A percentile compares a stretch with the other conserved stretches of the same genome.
Evolutionary conservation across 306 rosid species (phyloP).

Genomic region (Inga laurina): DNA sequence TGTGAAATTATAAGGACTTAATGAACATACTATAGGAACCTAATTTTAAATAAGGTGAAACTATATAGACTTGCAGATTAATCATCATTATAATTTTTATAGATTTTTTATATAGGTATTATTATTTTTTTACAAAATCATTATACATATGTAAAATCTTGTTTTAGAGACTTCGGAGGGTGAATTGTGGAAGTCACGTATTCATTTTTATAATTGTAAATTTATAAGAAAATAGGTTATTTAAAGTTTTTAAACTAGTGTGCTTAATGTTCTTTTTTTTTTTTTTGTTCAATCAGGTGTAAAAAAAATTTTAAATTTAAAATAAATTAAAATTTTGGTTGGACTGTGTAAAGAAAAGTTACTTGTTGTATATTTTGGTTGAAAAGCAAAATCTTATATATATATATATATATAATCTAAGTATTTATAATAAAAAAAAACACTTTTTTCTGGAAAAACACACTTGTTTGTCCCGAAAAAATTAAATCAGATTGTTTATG

Average conservation of each 20-base stretch:
- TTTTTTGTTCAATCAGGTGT: background rate
- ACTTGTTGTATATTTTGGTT: background rate
- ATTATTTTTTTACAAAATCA: too few species aligned
- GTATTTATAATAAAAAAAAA: too few species aligned
- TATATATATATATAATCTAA: too few species aligned
- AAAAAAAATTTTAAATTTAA: background rate
- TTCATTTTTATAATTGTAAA: background rate
- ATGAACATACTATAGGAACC: too few species aligned
- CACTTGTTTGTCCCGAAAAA: background rate
- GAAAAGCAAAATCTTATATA: background rate
- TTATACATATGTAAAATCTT: too few species aligned
- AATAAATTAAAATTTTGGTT: background rate
- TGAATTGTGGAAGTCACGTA: background rate
- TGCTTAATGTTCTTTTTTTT: background rate
- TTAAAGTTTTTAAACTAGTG: too few species aligned
- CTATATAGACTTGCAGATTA: too few species aligned
- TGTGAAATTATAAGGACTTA: too few species aligned
- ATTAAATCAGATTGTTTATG: background rate
- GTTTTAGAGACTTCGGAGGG: background rate
- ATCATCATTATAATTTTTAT: too few species aligned
- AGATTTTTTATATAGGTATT: too few species aligned
- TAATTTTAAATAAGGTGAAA: too few species aligned
- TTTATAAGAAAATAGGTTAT: background rate
- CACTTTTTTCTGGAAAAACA: too few species aligned
- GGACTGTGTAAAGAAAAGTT: background rate